Base-by-base conservation (phyloP, 2,329 filamentous ascomycete species). In the Aspergillus fischeri region DNA sequence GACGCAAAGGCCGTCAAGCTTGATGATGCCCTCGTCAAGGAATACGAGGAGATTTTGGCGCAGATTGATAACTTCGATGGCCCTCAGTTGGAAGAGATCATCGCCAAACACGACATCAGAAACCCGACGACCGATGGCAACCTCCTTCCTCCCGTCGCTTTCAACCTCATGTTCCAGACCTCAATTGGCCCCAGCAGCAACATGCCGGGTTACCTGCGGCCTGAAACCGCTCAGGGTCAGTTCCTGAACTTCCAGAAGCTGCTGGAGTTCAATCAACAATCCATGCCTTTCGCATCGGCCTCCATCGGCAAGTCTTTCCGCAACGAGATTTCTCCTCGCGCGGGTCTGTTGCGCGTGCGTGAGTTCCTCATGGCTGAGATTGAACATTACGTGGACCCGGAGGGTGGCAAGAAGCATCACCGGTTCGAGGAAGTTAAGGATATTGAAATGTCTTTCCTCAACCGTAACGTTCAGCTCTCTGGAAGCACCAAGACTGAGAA, bases 291-390 rank as follows among this genome's bases (percentile, higher is more conserved):
- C 71, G 94, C 94, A 14, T 97, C 93, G 51, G 94, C 94, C 49
- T 96, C 91, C 42, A 95, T 99, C 73, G 94, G 94, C 77, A 96
- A 96, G 78, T 97, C 93, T 1, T 97, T 96, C 84, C 87, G 94
- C 69, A 99, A 99, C 74, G 94, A 99, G 73, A 97, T 99, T 67
- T 97, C 94, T 0, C 94, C 94, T 9, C 86, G 94, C 55, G 86
- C 91, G 62, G 94, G 94, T 77, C 86, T 99, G 44, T 79, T 99
- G 57, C 89, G 94, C 67, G 94, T 99, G 47, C 90, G 94, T 67
- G 94, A 99, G 75, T 97, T 99, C 79, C 78, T 97, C 67, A 97
- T 99, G 94, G 94, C 93, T 25, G 94, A 99, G 78, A 96, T 99
- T 67, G 94, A 99, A 80, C 94, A 99, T 76, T 99, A 91, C 72